Percentiles rank a stretch among this genome's conserved stretches.
These are phyloP conservation scores for Pyrrhoderma lamaoense DNA, from an alignment of 1,284 basidiomycete genomes.

Conservation along the genomic window DNA sequence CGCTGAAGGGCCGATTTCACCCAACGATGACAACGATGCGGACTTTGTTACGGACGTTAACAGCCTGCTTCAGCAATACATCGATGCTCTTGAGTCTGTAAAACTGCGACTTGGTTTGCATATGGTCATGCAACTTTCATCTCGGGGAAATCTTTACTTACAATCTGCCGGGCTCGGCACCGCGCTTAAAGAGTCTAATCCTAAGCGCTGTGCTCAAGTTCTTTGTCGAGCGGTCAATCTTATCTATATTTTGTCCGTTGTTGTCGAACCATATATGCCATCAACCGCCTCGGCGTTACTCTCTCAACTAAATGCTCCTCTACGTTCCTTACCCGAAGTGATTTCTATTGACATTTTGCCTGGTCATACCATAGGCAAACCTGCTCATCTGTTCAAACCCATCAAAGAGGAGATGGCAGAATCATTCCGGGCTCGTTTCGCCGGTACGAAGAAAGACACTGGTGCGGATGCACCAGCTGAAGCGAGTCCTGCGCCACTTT, in stretches of 20 bases:
- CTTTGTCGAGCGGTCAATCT: conserved; percentile 88
- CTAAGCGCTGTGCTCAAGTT: conserved; percentile 84
- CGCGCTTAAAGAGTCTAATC: conserved; percentile 75
- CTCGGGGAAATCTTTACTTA: conserved; percentile 91
- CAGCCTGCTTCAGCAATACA: conserved; percentile 72
- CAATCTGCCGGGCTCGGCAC: conserved; percentile 92
- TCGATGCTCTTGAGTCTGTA: conserved; percentile 84
- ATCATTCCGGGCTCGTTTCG: conserved; percentile 77
- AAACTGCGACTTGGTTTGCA: conserved; percentile 86
- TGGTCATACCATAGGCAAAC: conserved; percentile 82
- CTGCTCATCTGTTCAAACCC: conserved; percentile 88
- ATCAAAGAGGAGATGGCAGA: conserved; percentile 91
- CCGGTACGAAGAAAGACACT: conserved; percentile 44
- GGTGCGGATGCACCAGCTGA: conserved; percentile 30
- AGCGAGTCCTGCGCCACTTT: conserved; percentile 36
- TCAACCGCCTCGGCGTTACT: conserved; percentile 79
- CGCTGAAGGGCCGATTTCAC: conserved; percentile 56
- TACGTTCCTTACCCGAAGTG: conserved; percentile 64
- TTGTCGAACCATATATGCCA: conserved; percentile 97
- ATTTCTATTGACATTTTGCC: conserved; percentile 77
- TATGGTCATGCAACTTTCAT: conserved; percentile 85
- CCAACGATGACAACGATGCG: conserved; percentile 62
- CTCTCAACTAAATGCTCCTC: conserved; percentile 84
- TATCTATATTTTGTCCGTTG: conserved; percentile 83
- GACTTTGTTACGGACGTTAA: conserved; percentile 84